phyloP scores from a whole-genome alignment of 2,329 filamentous ascomycete species.

The Colletotrichum tanaceti region DNA sequence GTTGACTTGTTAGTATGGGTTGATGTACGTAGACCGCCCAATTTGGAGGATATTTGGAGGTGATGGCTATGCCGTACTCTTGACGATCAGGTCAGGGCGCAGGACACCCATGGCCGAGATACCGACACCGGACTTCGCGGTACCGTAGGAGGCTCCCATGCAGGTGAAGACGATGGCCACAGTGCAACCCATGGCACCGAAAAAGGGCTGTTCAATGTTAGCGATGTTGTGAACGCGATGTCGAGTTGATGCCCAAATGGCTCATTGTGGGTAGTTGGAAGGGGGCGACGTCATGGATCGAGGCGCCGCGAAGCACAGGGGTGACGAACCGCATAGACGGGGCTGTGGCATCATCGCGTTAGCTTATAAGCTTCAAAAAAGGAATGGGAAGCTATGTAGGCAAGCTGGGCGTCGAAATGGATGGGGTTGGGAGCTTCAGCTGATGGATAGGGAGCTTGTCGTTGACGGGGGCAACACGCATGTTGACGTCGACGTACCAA shows the following conservation, averaged over 20 bases:
- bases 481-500: conserved; percentile 72
- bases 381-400: conserved; percentile 15
- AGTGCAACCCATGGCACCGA: conserved; percentile 98
- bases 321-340: conserved; percentile 96
- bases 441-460: conserved; percentile 49
- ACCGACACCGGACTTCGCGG: conserved; percentile 98
- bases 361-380: conserved; percentile 40
- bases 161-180: conserved; percentile 96
- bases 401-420: conserved; percentile 19
- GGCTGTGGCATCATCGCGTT: conserved; percentile 65
- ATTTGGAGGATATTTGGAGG: background rate
- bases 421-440: conserved; percentile 48
- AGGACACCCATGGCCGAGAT: conserved; percentile 99
- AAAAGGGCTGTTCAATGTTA: conserved; percentile 77
- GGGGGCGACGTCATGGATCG: conserved; percentile 42
- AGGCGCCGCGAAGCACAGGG: conserved; percentile 41
- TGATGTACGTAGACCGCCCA: background rate
- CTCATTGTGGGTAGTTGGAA: conserved; percentile 33
- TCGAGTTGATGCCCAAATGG: conserved; percentile 31
- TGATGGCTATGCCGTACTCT: conserved; percentile 76
- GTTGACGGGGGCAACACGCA: conserved; percentile 49
- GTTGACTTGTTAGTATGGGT: conserved; percentile 38
- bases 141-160: conserved; percentile 97
- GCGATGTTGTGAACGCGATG: conserved; percentile 42
- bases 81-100: conserved; percentile 97